Evolutionary conservation across 768 basidiomycete genomes (phyloP), one percentile per base, ranked within the genome.

Genomic region (Amanita thiersii): DNA sequence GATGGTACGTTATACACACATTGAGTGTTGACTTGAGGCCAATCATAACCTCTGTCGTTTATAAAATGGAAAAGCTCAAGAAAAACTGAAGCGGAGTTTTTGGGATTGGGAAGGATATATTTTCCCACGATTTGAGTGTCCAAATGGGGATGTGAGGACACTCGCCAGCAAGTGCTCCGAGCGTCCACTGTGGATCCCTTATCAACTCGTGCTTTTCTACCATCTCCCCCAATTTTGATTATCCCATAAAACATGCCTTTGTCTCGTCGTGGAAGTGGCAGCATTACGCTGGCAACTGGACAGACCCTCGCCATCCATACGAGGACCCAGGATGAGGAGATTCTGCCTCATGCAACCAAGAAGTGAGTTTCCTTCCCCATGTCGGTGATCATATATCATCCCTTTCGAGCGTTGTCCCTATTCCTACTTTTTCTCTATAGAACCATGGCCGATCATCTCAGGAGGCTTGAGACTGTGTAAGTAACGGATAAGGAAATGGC

Each of bases 301-400:
- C 80, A 83, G 63, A 79, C 82, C 17, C 72, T 89, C 44, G 85
- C 89, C 26, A 80, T 86, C 57, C 89, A 92, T 58, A 91, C 88
- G 21, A 74, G 90, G 51, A 90, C 87, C 2, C 81, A 90, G 33
- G 86, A 83, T 70, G 84, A 85, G 51, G 83, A 87, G 52, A 80
- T 80, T 57, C 80, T 90, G 35, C 92, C 92, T 11, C 88, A 92
- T 68, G 92, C 91, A 45, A 92, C 89, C 59, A 94, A 92, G 70
- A 90, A 79, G 86, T 87, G 29, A 14, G 36, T 37, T 34, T n/a
- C n/a, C n/a, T n/a, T n/a, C n/a, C n/a, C n/a, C n/a, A 33, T 39
- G 14, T 0, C 9, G 8, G 19, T 29, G 34, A 37, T 26, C n/a
- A 38, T 45, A 34, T 65, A 55, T 53, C 35, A 39, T 47, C 32